phyloP scores from a whole-genome alignment of 1,284 basidiomycete genomes.

The Cutaneotrichosporon spelunceum region DNA sequence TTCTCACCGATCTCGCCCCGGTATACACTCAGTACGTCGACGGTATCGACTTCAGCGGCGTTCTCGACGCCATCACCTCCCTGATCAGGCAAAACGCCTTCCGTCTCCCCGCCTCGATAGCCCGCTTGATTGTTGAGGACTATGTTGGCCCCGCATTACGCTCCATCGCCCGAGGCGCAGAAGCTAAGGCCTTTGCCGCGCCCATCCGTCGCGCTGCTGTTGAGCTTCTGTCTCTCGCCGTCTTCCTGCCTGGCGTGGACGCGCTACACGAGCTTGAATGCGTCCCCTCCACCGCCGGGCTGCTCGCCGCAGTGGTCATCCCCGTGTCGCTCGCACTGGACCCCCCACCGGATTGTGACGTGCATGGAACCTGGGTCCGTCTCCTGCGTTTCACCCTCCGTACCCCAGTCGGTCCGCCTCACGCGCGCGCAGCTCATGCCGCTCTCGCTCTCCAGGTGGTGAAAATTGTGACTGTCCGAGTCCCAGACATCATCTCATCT shows the following conservation, averaged over 20 bases:
- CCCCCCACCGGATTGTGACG: slow-evolving; percentile 55
- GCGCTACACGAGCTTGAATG: slow-evolving; percentile 61
- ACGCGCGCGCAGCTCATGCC: slow-evolving; percentile 23
- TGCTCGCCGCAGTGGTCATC: slow-evolving; percentile 59
- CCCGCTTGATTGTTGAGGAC: slow-evolving; percentile 59
- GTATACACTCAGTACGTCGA: slow-evolving; percentile 59
- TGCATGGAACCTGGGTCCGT: slow-evolving; percentile 61
- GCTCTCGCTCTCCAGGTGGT: slow-evolving; percentile 64
- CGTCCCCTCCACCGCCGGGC: slow-evolving; percentile 58
- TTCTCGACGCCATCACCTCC: slow-evolving; percentile 59
- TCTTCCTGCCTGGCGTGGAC: slow-evolving; percentile 61
- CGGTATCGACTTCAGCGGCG: slow-evolving; percentile 61
- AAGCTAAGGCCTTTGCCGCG: slow-evolving; percentile 57
- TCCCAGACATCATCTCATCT: slow-evolving; percentile 39
- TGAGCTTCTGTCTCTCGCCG: slow-evolving; percentile 57
- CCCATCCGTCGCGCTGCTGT: slow-evolving; percentile 58
- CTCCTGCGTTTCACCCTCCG: slow-evolving; percentile 57
- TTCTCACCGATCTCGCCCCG: slow-evolving; percentile 61
- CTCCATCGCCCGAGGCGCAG: slow-evolving; percentile 58
- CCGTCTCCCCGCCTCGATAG: slow-evolving; percentile 58
- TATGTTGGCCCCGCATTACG: slow-evolving; percentile 60
- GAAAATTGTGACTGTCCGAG: slow-evolving; percentile 66
- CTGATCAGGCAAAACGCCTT: slow-evolving; percentile 57
- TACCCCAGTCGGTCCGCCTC: slow-evolving; percentile 52
- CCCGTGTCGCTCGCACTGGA: slow-evolving; percentile 62